Evolutionary conservation across 108 stramenopile species (phyloP).

Genomic region (Pseudonitzschia multiseries): DNA sequence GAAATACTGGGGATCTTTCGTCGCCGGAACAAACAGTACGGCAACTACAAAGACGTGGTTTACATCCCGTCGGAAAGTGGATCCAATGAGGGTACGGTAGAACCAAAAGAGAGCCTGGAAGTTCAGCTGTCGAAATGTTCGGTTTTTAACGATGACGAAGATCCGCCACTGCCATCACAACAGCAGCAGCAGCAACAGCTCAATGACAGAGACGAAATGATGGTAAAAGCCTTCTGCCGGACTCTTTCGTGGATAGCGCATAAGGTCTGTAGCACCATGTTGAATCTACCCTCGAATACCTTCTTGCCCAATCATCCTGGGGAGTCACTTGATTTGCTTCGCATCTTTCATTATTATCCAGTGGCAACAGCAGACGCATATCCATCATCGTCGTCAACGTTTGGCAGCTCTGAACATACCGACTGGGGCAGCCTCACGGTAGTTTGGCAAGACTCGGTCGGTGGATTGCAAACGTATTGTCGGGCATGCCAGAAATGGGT

Average conservation of each 20-base stretch:
- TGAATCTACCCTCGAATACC: constrained; percentile 42
- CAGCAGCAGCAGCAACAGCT: too few species aligned
- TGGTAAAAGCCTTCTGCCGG: constrained; percentile 20
- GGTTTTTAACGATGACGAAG: background rate
- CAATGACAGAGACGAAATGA: background rate
- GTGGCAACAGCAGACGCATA: constrained; percentile 37
- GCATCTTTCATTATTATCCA: constrained; percentile 23
- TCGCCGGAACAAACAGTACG: background rate
- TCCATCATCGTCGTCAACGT: background rate
- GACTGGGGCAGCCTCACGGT: constrained; percentile 83
- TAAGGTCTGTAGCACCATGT: constrained; percentile 17
- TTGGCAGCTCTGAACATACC: constrained; percentile 74
- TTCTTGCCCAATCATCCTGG: constrained; percentile 28
- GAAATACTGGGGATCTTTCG: constrained; percentile 8
- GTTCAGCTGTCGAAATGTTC: constrained; percentile 9
- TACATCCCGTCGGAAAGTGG: constrained; percentile 25
- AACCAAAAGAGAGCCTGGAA: constrained; percentile 34
- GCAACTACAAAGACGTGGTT: background rate
- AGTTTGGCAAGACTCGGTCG: constrained; percentile 82
- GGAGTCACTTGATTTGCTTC: constrained; percentile 20
- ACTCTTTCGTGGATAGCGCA: constrained; percentile 17
- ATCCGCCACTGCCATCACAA: too few species aligned
- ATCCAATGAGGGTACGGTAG: constrained; percentile 7
- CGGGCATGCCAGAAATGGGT: constrained; percentile 61
- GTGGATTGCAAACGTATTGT: constrained; percentile 83